These are phyloP conservation scores for Chytriomyces sp. DNA, from an alignment of 192 early-diverging fungal genomes.

Conservation along the genomic window DNA sequence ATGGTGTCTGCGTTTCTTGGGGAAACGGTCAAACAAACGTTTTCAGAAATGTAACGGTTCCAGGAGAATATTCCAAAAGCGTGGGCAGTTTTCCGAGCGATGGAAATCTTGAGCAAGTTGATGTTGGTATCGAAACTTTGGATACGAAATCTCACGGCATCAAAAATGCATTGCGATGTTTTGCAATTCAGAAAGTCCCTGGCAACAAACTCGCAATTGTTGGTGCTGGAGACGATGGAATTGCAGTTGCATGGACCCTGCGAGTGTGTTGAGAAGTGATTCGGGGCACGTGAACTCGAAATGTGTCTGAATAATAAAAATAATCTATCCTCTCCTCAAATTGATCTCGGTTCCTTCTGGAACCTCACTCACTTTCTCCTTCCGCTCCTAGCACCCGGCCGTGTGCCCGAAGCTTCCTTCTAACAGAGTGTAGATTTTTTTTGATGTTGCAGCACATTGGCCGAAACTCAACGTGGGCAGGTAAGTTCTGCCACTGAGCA, in stretches of 20 bases:
- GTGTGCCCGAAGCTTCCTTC: too few relatives aligned
- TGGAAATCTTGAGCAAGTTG: not conserved
- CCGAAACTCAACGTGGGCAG: too few relatives aligned
- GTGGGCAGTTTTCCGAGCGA: not conserved
- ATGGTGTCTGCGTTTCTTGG: constrained; percentile 18
- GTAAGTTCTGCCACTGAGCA: too few relatives aligned
- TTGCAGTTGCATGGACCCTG: constrained; percentile 1
- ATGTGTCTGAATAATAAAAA: too few relatives aligned
- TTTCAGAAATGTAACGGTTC: not conserved
- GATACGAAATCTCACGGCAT: not conserved
- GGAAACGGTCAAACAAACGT: constrained; percentile 13
- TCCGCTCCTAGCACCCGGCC: too few relatives aligned
- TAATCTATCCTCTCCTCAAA: too few relatives aligned
- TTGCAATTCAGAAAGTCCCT: not conserved
- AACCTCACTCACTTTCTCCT: too few relatives aligned
- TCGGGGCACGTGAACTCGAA: too few relatives aligned
- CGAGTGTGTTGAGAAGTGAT: too few relatives aligned
- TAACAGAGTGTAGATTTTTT: too few relatives aligned
- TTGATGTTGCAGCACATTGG: too few relatives aligned
- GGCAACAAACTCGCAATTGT: not conserved
- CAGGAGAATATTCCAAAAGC: not conserved
- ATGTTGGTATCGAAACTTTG: not conserved
- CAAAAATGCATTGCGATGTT: constrained; percentile 23
- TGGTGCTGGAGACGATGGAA: constrained; percentile 27
- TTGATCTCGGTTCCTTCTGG: too few relatives aligned